Evolutionary conservation across 768 basidiomycete species (phyloP).

Genomic region (Lentinula boryana): DNA sequence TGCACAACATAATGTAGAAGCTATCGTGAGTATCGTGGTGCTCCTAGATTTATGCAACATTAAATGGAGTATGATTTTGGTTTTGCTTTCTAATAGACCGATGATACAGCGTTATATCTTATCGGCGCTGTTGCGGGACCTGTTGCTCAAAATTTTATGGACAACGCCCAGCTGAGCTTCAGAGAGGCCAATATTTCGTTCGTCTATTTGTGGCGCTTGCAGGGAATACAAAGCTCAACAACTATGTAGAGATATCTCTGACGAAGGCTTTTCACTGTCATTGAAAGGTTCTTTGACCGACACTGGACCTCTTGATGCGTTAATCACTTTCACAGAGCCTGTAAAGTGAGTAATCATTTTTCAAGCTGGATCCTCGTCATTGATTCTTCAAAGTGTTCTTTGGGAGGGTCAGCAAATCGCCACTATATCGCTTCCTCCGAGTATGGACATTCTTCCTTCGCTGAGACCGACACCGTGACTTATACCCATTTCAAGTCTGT

Average conservation of each 20-base stretch:
- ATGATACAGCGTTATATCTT: conserved; percentile 56
- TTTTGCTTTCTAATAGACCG: conserved; percentile 35
- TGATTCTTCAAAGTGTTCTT: conserved; percentile 34
- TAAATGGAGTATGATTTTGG: no score
- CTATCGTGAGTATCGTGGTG: conserved; percentile 31
- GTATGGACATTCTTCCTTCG: conserved; percentile 23
- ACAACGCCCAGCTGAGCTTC: conserved; percentile 48
- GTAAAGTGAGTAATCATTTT: conserved; percentile 36
- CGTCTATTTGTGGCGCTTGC: conserved; percentile 3
- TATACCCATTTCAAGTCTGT: conserved; percentile 39
- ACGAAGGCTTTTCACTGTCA: conserved; percentile 58
- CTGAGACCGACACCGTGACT: background rate
- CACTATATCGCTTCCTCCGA: conserved; percentile 52
- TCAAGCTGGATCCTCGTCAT: background rate
- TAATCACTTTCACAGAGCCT: conserved; percentile 60
- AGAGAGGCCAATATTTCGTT: conserved; percentile 54
- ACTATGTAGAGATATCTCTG: conserved; percentile 37
- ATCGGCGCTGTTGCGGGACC: conserved; percentile 70
- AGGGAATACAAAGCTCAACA: background rate
- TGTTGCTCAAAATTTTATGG: conserved; percentile 58
- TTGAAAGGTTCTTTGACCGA: conserved; percentile 57
- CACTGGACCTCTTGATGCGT: conserved; percentile 62
- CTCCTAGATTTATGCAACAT: no score
- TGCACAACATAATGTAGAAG: conserved; percentile 49
- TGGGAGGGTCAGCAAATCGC: conserved; percentile 65